Base-by-base conservation (phyloP, 2,329 filamentous ascomycete species). In the Alternaria conjuncta region DNA sequence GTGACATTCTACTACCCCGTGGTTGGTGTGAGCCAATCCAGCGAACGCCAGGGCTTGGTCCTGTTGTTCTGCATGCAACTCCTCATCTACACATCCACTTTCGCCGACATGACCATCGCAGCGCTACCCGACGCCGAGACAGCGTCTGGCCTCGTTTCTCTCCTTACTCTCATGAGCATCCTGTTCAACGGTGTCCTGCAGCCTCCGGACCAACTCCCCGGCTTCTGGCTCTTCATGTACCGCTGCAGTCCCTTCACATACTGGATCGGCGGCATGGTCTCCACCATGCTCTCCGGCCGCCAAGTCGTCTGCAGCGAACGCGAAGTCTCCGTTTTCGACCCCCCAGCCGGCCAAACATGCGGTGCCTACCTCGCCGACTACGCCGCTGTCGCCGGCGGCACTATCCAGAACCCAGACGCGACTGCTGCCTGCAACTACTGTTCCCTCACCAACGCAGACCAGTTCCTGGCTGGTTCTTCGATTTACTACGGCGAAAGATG, bases 141-240 rank as follows among this genome's bases (percentile, higher is more conserved):
- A 0, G 91, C 90, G 6, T 87, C 86, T 6, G 88, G 86, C 50
- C 87, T 91, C 65, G 89, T 83, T 0, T 70, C 70, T 1, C 80
- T 93, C 2, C 88, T 92, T 68, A 88, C 81, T 61, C 81, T 84
- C n/a, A 85, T 86, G 76, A 83, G 64, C 77, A 73, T 76, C 15
- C 57, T 77, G 6, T 77, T 77, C 65, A 73, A 82, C 68, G 84
- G 89, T 74, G 90, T 92, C 4, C 80, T 93, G 57, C 87, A 90
- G 63, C 78, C 84, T 0, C 86, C 89, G 0, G 63, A 73, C 4
- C 83, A 84, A 0, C 82, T 93, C 1, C 90, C 91, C 0, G 84
- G 87, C 0, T 93, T 93, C 82, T 94, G 91, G 91, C 88, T 88
- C 64, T 93, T 92, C 81, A 93, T 93, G 90, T 91, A 92, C 78